Conservation (phyloP, 352 stramenopile species). For the Pythium scleroteichum region DNA sequence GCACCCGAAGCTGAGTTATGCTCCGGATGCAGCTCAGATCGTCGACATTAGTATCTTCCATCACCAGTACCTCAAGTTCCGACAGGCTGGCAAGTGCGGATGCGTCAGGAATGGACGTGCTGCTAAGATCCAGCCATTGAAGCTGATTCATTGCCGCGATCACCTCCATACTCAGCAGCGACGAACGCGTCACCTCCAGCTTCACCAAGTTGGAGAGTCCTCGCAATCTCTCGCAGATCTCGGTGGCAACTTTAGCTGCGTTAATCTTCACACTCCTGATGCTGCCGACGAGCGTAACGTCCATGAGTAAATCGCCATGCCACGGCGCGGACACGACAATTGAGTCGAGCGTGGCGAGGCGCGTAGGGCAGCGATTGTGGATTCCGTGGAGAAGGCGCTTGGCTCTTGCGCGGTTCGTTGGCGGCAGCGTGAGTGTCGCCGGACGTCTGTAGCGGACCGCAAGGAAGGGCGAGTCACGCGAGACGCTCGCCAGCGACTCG, state of each 20-base stretch:
- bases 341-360: neutral
- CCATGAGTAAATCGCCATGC: neutral
- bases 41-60: neutral
- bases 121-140: conserved; percentile 3
- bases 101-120: neutral
- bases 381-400: conserved; percentile 4
- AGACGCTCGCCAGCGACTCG: neutral
- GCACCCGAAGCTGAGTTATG: neutral
- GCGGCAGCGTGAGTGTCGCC: too few species aligned
- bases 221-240: neutral
- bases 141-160: conserved; percentile 6
- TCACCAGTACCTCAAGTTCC: neutral
- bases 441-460: too few species aligned
- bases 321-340: conserved; percentile 2
- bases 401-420: neutral
- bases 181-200: neutral
- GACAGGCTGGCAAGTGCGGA: neutral
- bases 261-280: neutral
- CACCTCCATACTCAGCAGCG: neutral
- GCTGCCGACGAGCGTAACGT: neutral
- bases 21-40: neutral
- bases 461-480: neutral
- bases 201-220: neutral
- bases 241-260: neutral
- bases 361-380: neutral